Conservation (phyloP, 768 basidiomycete genomes). For the Mycena crocata region DNA sequence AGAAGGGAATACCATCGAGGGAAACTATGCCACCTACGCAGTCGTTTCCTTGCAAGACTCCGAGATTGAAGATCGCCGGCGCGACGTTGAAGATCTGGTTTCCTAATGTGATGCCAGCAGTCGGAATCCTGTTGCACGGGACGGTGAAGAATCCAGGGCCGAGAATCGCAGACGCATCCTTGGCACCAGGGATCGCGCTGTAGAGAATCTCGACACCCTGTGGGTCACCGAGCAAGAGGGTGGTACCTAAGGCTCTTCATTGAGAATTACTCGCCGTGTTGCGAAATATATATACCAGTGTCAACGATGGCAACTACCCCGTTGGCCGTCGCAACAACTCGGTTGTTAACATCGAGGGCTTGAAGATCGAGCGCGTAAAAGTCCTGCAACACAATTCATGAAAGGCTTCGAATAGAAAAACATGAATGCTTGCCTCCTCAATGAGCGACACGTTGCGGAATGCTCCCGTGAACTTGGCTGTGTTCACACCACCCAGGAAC, state of each 20-base stretch:
- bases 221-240: conserved; percentile 50
- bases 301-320: conserved; percentile 48
- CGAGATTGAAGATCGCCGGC: conserved; percentile 28
- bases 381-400: conserved; percentile 20
- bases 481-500: conserved; percentile 66
- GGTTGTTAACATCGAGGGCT: conserved; percentile 42
- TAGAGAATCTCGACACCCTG: conserved; percentile 43
- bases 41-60: conserved; percentile 23
- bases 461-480: conserved; percentile 54
- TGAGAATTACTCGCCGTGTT: too few relatives aligned
- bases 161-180: conserved; percentile 38
- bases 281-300: conserved; percentile 38
- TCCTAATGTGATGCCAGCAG: conserved; percentile 17
- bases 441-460: conserved; percentile 54
- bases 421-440: conserved; percentile 36
- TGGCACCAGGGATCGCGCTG: conserved; percentile 45
- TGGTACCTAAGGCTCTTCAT: conserved; percentile 41
- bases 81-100: conserved; percentile 25
- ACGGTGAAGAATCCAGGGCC: conserved; percentile 46
- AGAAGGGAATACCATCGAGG: conserved; percentile 16
- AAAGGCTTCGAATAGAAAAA: neutral
- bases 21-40: conserved; percentile 24
- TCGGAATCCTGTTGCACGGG: conserved; percentile 26
- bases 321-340: conserved; percentile 30
- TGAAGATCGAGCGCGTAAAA: conserved; percentile 41